These are phyloP conservation scores for Euphorbia tirucalli DNA, from an alignment of 345 rosid species.

Conservation along the genomic window DNA sequence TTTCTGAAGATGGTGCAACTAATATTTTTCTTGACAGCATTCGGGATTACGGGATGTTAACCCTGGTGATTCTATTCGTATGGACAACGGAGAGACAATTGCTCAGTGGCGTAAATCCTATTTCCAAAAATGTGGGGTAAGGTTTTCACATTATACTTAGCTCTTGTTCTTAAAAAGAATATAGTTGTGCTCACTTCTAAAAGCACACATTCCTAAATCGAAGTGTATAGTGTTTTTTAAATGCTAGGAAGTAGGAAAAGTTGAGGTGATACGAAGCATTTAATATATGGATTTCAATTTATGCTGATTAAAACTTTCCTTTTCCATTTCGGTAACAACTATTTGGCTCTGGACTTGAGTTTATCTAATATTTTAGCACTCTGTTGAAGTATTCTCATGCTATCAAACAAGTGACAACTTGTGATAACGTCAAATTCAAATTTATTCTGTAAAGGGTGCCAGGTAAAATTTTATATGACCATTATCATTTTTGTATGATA, in stretches of 20 bases:
- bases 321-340: too few species aligned
- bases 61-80: conserved; percentile 49
- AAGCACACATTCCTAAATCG: background rate
- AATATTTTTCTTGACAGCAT: conserved; percentile 39
- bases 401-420: background rate
- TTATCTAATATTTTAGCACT: background rate
- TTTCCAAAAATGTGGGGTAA: conserved; percentile 53
- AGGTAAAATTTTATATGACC: too few species aligned
- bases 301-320: background rate
- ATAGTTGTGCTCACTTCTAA: background rate
- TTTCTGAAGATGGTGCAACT: conserved; percentile 7
- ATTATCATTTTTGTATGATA: too few species aligned
- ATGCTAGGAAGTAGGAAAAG: background rate
- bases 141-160: conserved; percentile 5
- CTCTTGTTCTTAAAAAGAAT: background rate
- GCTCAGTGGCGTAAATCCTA: conserved; percentile 43
- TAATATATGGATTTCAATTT: background rate
- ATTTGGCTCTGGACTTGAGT: background rate
- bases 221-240: background rate
- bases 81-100: conserved; percentile 53
- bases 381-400: background rate
- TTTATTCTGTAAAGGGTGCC: too few species aligned
- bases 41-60: conserved; percentile 37
- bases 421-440: too few species aligned
- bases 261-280: background rate